Evolutionary conservation across 805 yeast species (phyloP), one percentile per base, ranked within the genome.

Genomic region (Candida koratica): DNA sequence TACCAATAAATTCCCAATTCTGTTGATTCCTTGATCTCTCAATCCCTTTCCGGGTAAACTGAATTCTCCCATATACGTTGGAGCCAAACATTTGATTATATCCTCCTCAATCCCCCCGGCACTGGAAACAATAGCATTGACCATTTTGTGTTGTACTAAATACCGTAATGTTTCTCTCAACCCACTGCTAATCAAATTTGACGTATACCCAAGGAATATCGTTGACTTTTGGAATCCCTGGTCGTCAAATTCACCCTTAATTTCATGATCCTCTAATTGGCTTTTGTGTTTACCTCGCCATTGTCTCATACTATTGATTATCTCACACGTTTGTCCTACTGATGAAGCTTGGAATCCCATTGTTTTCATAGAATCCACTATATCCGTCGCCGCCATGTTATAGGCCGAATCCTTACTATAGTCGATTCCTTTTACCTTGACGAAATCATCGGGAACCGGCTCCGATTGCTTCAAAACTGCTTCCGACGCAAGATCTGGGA

Each of bases 31-130:
- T 60, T 88, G 81, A 34, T 87, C 96, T 61, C 99, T 79, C 45
- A 93, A 73, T 32, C 73, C 69, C 39, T 79, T 69, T 42, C 99
- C 99, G 11, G 80, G 77, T 47, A 90, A 69, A 28, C 82, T 59
- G 60, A 88, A 93, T 34, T 88, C 97, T 36, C 98, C 97, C 71
- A 94, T 69, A 53, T 80, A 89, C 6, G 99, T 93, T 38, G 97
- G 96, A 2, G 97, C 98, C 38, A 93, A 70, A 57, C 96, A 88
- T 62, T 93, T 93, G 70, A 93, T 93, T 33, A 93, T 66, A 64
- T 93, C 99, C 67, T 93, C 99, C 60, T 93, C 99, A 43, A 93
- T 80, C 48, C 98, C 99, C 47, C 99, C 99, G 15, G 96, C 98
- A 44, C 90, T 76, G n/a, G 97, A 83, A 33, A 93, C 98, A 51